Conservation (phyloP, 1,139 yeast species). For the Arxiozyma slooffiae region DNA sequence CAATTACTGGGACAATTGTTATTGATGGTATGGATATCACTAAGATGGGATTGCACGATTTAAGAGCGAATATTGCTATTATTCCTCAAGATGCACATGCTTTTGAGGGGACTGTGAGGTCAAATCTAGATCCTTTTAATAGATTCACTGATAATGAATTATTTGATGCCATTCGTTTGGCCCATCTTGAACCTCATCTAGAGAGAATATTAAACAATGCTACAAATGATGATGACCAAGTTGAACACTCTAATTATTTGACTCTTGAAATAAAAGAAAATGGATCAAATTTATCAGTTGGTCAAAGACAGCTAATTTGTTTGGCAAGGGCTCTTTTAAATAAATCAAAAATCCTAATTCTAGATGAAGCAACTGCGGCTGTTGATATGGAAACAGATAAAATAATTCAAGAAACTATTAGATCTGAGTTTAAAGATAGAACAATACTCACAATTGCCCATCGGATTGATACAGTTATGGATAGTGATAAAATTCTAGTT, state of each 20-base stretch:
- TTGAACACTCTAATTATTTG: constrained; percentile 29
- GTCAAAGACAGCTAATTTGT: constrained; percentile 70
- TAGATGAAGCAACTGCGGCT: constrained; percentile 83
- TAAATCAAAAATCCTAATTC: constrained; percentile 51
- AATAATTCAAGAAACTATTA: constrained; percentile 63
- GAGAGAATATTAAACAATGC: constrained; percentile 26
- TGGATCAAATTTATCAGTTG: constrained; percentile 65
- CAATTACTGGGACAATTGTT: constrained; percentile 43
- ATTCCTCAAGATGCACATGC: constrained; percentile 67
- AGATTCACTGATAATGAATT: constrained; percentile 43
- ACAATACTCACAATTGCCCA: constrained; percentile 79
- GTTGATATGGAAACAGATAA: constrained; percentile 74
- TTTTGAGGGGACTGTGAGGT: constrained; percentile 51
- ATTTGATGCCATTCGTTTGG: constrained; percentile 45
- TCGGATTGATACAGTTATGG: constrained; percentile 71
- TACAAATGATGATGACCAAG: neutral
- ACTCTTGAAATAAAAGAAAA: constrained; percentile 49
- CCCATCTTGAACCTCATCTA: constrained; percentile 45
- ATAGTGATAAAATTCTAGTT: constrained; percentile 62
- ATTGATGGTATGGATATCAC: constrained; percentile 46
- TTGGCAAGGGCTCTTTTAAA: constrained; percentile 62
- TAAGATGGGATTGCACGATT: constrained; percentile 38
- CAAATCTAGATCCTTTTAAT: constrained; percentile 52
- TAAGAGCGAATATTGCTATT: constrained; percentile 48
- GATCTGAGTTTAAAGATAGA: constrained; percentile 50